Base-by-base conservation (phyloP, 148 eudicot genomes). In the Persicaria tinctoria region DNA sequence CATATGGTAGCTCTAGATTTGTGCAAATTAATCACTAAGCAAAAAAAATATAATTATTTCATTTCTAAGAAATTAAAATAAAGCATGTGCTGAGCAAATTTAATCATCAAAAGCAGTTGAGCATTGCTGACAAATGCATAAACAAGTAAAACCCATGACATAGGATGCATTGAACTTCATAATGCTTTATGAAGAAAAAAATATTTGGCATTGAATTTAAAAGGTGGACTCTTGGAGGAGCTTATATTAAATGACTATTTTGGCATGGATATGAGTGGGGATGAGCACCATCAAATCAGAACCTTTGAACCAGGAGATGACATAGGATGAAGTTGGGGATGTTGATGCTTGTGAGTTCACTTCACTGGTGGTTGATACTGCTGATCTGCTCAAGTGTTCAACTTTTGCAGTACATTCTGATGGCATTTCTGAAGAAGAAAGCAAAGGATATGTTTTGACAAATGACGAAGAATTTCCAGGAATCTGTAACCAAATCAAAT, bases 271-370 rank as follows among this genome's bases (percentile, higher is more conserved):
- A 64, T 64, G 46, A 64, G n/a, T 64, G 46, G 13, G 70, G 70
- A 13, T 64, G 70, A 64, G 6, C 46, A 9, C 44, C 44, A 8
- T 27, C 68, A 62, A 3, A 27, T 4, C 68, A 27, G 18, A 8
- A 23, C 41, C 41, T 62, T 20, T 11, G 44, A 62, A 8, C 44
- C 47, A 64, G 70, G 70, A 12, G n/a, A 46, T 64, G 47, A 5
- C n/a, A 46, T n/a, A 38, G 46, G 11, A 41, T 32, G n/a, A 23
- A 5, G n/a, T n/a, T n/a, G n/a, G n/a, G n/a, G n/a, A n/a, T n/a
- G n/a, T n/a, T n/a, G n/a, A n/a, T n/a, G n/a, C 68, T 64, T 64
- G 70, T 64, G 13, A 64, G 5, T 41, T 41, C 70, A 64, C 70
- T 27, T 63, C 69, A 38, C 45, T 14, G 16, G 46, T 63, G 46